Evolutionary conservation across 805 yeast species (phyloP).

Genomic region (Candida sithepensis): DNA sequence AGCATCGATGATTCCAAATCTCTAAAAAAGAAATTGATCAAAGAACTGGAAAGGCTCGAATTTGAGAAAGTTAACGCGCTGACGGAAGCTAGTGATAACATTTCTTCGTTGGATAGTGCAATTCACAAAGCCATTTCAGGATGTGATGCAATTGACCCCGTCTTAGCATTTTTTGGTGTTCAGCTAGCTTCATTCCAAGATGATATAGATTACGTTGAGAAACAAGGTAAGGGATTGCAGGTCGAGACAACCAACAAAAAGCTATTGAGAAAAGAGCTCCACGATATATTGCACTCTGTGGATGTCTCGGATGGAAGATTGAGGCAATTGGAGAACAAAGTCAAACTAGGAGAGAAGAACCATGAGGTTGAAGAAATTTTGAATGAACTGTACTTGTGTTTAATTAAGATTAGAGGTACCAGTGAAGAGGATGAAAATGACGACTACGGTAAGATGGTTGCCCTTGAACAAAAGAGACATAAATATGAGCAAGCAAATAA

Average conservation of each 20-base stretch:
- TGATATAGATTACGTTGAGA: constrained; percentile 68
- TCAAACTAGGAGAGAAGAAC: constrained; percentile 44
- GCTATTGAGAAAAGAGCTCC: constrained; percentile 64
- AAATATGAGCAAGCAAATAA: constrained; percentile 55
- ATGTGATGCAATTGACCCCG: constrained; percentile 53
- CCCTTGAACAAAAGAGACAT: constrained; percentile 61
- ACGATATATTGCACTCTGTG: constrained; percentile 66
- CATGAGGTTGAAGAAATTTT: constrained; percentile 51
- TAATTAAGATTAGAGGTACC: constrained; percentile 56
- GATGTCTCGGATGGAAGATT: constrained; percentile 58
- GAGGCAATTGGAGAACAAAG: constrained; percentile 42
- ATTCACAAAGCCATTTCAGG: constrained; percentile 44
- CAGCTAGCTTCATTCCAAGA: constrained; percentile 61
- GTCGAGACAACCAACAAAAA: constrained; percentile 80
- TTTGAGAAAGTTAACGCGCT: constrained; percentile 57
- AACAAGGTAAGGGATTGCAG: constrained; percentile 77
- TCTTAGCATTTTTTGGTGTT: constrained; percentile 53
- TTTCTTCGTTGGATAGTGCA: constrained; percentile 39
- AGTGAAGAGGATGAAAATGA: constrained; percentile 36
- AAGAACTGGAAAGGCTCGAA: constrained; percentile 59
- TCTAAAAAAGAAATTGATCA: constrained; percentile 53
- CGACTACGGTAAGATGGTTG: constrained; percentile 57
- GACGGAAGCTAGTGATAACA: constrained; percentile 37
- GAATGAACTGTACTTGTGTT: constrained; percentile 56
- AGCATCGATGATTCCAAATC: constrained; percentile 54